Conservation (phyloP, 2,329 filamentous ascomycete genomes). For the Cercospora sesami region DNA sequence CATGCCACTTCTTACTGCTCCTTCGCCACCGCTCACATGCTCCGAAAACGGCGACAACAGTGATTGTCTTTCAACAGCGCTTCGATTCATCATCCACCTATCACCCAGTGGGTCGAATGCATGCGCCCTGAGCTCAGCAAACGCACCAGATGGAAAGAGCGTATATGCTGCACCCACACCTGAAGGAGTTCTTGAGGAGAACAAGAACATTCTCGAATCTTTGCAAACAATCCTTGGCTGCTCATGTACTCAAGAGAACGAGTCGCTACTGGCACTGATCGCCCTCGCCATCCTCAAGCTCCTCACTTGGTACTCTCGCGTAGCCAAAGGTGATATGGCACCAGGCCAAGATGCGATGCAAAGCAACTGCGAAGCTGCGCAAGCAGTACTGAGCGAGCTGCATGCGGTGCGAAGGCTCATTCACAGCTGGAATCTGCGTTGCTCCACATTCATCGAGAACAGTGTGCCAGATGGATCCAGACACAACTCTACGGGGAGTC, state of each 20-base stretch:
- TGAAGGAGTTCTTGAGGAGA: not conserved
- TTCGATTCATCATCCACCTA: not conserved
- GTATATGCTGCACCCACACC: not conserved
- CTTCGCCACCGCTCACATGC: not conserved
- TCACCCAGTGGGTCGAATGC: not conserved
- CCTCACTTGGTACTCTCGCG: not conserved
- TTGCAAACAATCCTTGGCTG: not conserved
- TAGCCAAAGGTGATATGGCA: not conserved
- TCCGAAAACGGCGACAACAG: not conserved
- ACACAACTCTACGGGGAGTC: not conserved
- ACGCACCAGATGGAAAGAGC: not conserved
- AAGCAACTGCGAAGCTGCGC: not conserved
- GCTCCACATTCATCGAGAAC: not conserved
- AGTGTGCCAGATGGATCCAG: not conserved
- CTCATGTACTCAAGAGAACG: not conserved
- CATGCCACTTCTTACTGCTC: not conserved
- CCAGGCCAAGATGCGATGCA: not conserved
- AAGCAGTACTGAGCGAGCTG: not conserved
- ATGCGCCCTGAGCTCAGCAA: not conserved
- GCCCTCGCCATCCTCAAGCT: not conserved
- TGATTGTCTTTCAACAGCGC: not conserved
- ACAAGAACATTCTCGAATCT: not conserved
- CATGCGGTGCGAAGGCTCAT: not conserved
- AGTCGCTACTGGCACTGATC: not conserved
- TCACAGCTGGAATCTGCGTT: not conserved